Percentiles rank a stretch among this genome's conserved stretches.
Conservation (phyloP, 768 basidiomycete species). For the Mycena vulgaris region DNA sequence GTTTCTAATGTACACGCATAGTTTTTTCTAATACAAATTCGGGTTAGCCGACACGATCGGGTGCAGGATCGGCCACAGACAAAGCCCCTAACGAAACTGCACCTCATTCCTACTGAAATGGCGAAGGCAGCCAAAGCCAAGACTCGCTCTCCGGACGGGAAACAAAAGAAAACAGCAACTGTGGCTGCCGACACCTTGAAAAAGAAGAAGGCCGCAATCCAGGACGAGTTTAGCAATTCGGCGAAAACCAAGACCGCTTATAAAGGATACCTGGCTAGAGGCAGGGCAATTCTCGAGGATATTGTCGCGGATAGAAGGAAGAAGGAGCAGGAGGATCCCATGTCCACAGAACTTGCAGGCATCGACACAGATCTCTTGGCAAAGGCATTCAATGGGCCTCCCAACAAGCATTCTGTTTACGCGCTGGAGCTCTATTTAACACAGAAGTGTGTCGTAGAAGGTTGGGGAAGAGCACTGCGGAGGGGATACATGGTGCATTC, state of each 20-base stretch:
- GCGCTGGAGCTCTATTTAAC: conserved; percentile 47
- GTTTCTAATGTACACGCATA: too few species aligned
- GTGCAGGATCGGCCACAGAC: too few species aligned
- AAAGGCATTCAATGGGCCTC: conserved; percentile 46
- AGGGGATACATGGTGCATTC: conserved; percentile 47
- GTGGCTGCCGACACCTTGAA: not conserved
- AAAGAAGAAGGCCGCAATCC: not conserved
- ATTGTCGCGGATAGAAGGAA: conserved; percentile 18
- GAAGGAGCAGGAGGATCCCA: not conserved
- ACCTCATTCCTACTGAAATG: too few species aligned
- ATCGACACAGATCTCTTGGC: conserved; percentile 41
- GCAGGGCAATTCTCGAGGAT: not conserved
- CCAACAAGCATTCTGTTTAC: conserved; percentile 45
- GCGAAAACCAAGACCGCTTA: not conserved
- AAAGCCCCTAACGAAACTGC: too few species aligned
- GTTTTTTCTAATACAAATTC: too few species aligned
- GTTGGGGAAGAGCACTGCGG: conserved; percentile 37
- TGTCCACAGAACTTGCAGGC: conserved; percentile 20
- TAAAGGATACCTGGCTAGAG: not conserved
- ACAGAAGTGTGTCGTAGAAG: conserved; percentile 50
- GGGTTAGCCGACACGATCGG: too few species aligned
- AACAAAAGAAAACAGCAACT: not conserved
- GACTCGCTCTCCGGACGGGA: not conserved
- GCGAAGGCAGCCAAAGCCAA: too few species aligned
- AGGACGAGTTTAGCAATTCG: not conserved